These are phyloP conservation scores for Pythium phragmiticola DNA, from an alignment of 352 stramenopile species.

Conservation along the genomic window DNA sequence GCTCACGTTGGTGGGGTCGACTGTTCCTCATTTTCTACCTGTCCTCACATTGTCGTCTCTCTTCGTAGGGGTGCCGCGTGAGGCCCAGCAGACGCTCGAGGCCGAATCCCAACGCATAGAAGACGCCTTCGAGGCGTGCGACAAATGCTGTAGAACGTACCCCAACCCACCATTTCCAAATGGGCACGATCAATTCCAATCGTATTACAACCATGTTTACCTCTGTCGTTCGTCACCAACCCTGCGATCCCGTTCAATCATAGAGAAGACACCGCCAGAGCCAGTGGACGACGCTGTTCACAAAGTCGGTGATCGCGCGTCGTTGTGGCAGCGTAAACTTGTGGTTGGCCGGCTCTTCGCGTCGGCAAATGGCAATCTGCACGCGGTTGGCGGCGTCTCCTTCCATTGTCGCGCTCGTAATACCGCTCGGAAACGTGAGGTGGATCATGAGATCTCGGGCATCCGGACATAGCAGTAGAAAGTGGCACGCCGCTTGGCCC, in stretches of 20 bases:
- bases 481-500: conserved; percentile 65
- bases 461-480: conserved; percentile 78
- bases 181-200: no score
- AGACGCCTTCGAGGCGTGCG: conserved; percentile 8
- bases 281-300: conserved; percentile 89
- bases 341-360: conserved; percentile 75
- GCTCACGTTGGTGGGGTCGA: no score
- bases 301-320: conserved; percentile 80
- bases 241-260: conserved; percentile 43
- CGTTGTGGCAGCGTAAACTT: conserved; percentile 81
- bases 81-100: conserved; percentile 21
- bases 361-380: conserved; percentile 80
- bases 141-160: background rate
- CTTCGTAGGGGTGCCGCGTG: conserved; percentile 16
- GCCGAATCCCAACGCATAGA: conserved; percentile 18
- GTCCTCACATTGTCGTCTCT: background rate
- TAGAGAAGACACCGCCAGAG: conserved; percentile 86
- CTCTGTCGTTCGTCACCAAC: no score
- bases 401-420: conserved; percentile 16
- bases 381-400: conserved; percentile 28
- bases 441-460: conserved; percentile 89
- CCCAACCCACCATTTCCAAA: no score
- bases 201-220: no score
- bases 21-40: no score
- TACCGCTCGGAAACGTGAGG: conserved; percentile 57